Conservation (phyloP, 257 asterid genomes). For the Solanum paucissectum region DNA sequence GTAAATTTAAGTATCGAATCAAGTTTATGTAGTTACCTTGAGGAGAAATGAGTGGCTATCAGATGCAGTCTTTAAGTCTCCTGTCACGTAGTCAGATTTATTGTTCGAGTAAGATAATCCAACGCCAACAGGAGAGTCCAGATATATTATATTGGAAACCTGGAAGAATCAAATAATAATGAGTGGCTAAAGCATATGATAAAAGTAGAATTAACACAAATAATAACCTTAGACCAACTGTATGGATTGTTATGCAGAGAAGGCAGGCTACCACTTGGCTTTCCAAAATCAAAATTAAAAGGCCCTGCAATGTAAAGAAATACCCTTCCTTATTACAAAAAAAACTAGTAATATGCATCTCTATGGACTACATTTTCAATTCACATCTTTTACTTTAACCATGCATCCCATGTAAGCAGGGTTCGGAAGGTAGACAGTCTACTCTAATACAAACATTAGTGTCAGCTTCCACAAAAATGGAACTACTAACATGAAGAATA, state of each 20-base stretch:
- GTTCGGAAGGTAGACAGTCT: background rate
- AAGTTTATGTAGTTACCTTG: constrained; percentile 33
- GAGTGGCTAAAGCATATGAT: background rate
- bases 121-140: constrained; percentile 94
- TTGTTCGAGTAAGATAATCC: constrained; percentile 72
- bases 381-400: no score
- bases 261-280: constrained; percentile 50
- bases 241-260: constrained; percentile 71
- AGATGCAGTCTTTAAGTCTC: constrained; percentile 73
- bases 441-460: background rate
- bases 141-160: constrained; percentile 69
- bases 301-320: constrained; percentile 52
- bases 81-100: constrained; percentile 58
- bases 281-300: constrained; percentile 66
- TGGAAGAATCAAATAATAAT: constrained; percentile 11
- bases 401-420: background rate
- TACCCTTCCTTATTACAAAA: background rate
- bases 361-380: background rate
- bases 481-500: background rate
- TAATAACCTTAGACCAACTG: constrained; percentile 90
- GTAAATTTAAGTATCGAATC: background rate
- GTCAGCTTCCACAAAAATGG: background rate
- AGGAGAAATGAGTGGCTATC: constrained; percentile 83
- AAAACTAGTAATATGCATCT: background rate
- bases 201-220: background rate